A percentile compares a stretch with the other conserved stretches of the same genome.
Evolutionary conservation across 306 rosid genomes (phyloP).

Genomic region (Casuarina cunninghamiana): DNA sequence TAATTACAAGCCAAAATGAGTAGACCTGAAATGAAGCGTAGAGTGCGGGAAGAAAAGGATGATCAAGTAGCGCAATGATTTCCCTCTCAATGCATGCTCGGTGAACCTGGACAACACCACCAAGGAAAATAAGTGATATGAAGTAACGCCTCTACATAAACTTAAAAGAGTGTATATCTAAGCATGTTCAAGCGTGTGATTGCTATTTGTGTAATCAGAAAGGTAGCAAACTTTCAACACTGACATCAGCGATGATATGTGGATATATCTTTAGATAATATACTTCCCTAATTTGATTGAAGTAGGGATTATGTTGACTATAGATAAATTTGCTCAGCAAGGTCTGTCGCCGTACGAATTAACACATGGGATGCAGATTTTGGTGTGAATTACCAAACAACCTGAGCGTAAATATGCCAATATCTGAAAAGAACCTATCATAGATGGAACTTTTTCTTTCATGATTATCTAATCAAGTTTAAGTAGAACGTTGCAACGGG

Average conservation of each 20-base stretch:
- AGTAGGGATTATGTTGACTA: neutral
- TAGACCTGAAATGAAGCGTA: constrained; percentile 92
- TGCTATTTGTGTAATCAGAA: neutral
- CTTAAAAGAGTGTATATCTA: neutral
- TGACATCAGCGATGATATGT: neutral
- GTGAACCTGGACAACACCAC: constrained; percentile 71
- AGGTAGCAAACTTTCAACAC: constrained; percentile 1
- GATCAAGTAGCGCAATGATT: constrained; percentile 82
- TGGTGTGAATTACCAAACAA: neutral
- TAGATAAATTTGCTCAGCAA: neutral
- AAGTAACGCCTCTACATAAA: constrained; percentile 6
- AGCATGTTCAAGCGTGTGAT: neutral
- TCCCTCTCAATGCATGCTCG: constrained; percentile 92
- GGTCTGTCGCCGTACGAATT: neutral
- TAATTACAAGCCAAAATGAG: constrained; percentile 3
- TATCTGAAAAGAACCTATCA: neutral
- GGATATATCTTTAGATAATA: neutral
- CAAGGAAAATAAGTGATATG: constrained; percentile 11
- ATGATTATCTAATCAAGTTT: neutral
- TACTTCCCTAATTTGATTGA: neutral
- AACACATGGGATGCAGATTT: neutral
- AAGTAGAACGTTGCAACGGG: neutral
- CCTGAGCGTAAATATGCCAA: neutral
- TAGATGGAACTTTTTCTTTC: neutral
- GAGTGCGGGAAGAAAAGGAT: constrained; percentile 92